Percentiles rank a stretch among this genome's conserved stretches.
Evolutionary conservation across 371 early-diverging fungal genomes (phyloP).

Genomic region (Capniomyces stellatus): DNA sequence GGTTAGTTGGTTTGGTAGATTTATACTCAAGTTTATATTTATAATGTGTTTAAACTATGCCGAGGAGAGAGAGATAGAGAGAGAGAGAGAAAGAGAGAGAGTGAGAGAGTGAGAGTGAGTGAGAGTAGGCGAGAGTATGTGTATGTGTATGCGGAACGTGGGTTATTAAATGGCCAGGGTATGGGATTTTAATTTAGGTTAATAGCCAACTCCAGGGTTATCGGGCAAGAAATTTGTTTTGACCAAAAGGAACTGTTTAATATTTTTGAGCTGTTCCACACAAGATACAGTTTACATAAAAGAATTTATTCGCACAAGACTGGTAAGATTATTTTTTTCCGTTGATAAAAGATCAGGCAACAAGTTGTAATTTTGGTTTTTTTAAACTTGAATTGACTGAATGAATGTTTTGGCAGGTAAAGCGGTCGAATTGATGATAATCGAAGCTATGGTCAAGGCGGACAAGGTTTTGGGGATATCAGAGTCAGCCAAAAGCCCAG

Average conservation of each 20-base stretch:
- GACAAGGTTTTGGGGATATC: constrained; percentile 54
- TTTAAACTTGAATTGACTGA: constrained; percentile 13
- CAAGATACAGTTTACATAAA: constrained; percentile 75
- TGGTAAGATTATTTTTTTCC: constrained; percentile 26
- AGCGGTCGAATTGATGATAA: constrained; percentile 73
- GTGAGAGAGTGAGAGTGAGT: too few relatives aligned
- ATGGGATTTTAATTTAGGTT: constrained; percentile 34
- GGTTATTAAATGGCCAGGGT: too few relatives aligned
- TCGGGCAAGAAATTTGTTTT: constrained; percentile 78
- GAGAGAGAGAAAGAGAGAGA: too few relatives aligned
- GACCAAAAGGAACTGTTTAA: constrained; percentile 62
- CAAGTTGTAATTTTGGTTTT: neutral
- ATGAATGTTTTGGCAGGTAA: constrained; percentile 14
- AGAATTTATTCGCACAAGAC: constrained; percentile 84
- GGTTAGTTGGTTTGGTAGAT: constrained; percentile 10
- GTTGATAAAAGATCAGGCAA: too few relatives aligned
- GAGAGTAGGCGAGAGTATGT: too few relatives aligned
- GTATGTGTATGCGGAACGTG: too few relatives aligned
- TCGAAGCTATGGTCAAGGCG: constrained; percentile 71
- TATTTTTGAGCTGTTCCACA: constrained; percentile 77
- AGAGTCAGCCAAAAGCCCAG: constrained; percentile 39
- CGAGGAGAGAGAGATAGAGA: too few relatives aligned
- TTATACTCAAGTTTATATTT: too few relatives aligned
- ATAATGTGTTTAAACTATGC: too few relatives aligned
- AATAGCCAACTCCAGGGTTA: constrained; percentile 63